Evolutionary conservation across 108 stramenopile genomes (phyloP).

Genomic region (Cafeteria roenbergensis): DNA sequence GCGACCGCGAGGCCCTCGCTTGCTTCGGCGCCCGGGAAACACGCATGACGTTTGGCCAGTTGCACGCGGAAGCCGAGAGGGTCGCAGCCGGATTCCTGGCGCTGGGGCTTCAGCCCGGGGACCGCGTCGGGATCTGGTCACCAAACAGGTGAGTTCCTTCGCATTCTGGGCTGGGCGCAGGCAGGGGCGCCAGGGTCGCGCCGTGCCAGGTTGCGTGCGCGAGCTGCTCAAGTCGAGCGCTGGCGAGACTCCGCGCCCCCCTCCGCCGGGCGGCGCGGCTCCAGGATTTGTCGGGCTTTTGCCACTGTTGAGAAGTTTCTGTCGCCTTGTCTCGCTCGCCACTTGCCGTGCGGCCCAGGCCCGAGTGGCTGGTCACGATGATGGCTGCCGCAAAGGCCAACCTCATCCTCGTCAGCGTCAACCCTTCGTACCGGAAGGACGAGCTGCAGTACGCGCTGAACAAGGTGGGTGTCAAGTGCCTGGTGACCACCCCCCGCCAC

Average conservation of each 20-base stretch:
- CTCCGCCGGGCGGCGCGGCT: no score
- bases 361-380: constrained; percentile 12
- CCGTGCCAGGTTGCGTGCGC: no score
- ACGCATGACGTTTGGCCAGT: background rate
- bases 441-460: constrained; percentile 21
- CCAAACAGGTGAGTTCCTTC: constrained; percentile 20
- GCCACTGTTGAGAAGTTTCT: no score
- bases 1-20: no score
- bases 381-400: constrained; percentile 7
- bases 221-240: no score
- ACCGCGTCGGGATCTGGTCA: constrained; percentile 20
- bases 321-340: no score
- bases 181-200: no score
- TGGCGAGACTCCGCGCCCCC: no score
- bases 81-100: constrained; percentile 8
- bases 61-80: constrained; percentile 9
- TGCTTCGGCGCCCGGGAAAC: no score
- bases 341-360: no score
- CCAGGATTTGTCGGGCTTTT: no score
- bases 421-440: constrained; percentile 8
- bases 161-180: no score
- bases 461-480: constrained; percentile 5
- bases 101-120: constrained; percentile 11
- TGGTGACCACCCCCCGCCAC: constrained; percentile 7
- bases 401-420: constrained; percentile 12